Evolutionary conservation across 768 basidiomycete species (phyloP).

Genomic region (Boletus pseudopeckii): DNA sequence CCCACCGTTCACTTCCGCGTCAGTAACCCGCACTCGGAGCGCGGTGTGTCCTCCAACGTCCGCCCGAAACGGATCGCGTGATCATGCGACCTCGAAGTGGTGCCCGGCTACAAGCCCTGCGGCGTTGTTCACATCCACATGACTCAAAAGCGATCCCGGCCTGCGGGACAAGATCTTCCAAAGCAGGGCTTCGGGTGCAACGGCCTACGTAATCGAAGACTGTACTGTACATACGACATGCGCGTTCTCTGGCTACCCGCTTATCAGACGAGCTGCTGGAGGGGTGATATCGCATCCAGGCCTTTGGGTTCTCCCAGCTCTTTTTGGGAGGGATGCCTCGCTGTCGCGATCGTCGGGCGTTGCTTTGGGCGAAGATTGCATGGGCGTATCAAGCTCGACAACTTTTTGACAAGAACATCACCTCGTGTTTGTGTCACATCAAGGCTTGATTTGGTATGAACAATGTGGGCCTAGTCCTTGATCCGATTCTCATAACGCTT

Average conservation of each 20-base stretch:
- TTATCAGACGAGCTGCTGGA: not conserved
- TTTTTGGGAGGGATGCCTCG: not conserved
- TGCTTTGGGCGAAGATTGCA: not conserved
- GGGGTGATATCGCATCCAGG: not conserved
- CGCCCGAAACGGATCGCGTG: constrained; percentile 11
- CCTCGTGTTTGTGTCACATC: constrained; percentile 1
- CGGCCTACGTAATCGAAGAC: constrained; percentile 20
- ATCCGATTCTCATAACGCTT: constrained; percentile 7
- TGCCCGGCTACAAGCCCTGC: not conserved
- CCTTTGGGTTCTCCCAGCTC: not conserved
- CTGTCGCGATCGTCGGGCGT: not conserved
- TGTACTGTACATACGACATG: not conserved
- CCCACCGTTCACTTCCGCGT: constrained; percentile 15
- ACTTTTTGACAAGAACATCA: not conserved
- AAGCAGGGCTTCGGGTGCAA: not conserved
- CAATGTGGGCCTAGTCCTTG: not conserved
- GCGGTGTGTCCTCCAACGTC: not conserved
- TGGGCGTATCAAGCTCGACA: not conserved
- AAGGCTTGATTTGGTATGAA: constrained; percentile 1
- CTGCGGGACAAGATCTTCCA: not conserved
- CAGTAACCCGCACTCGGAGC: constrained; percentile 12
- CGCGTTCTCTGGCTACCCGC: not conserved
- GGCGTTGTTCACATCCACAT: not conserved
- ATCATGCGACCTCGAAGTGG: not conserved
- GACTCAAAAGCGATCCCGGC: not conserved